Conservation (phyloP, 2,329 filamentous ascomycete species). For the Claviceps sp. region DNA sequence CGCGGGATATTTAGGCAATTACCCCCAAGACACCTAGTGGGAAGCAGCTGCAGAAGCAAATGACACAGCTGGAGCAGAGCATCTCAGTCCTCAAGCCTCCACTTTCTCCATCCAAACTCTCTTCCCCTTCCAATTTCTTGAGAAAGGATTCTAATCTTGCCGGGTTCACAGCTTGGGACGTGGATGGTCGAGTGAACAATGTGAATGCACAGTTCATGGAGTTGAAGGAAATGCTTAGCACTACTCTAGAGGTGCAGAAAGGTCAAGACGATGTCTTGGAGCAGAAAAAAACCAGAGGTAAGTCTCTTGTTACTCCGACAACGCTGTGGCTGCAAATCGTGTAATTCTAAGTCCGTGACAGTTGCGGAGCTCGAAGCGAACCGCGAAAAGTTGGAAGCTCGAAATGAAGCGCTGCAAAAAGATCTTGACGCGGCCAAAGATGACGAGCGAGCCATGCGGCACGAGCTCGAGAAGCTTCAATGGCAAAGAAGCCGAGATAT, state of each 20-base stretch:
- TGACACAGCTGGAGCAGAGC: conserved; percentile 19
- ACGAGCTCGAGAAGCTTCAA: conserved; percentile 22
- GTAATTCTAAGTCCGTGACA: conserved; percentile 15
- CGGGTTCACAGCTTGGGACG: conserved; percentile 59
- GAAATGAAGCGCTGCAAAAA: conserved; percentile 40
- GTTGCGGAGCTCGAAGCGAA: conserved; percentile 36
- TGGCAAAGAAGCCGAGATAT: conserved; percentile 34
- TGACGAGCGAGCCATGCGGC: conserved; percentile 20
- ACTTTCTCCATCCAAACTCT: conserved; percentile 25
- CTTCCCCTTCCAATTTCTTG: conserved; percentile 44
- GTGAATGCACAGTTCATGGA: conserved; percentile 63
- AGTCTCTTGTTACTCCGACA: conserved; percentile 11
- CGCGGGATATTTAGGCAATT: conserved; percentile 18
- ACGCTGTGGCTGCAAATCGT: background rate
- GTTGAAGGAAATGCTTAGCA: conserved; percentile 60
- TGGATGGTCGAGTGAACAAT: conserved; percentile 60
- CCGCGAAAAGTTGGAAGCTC: conserved; percentile 30
- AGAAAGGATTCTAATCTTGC: conserved; percentile 61
- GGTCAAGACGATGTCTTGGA: conserved; percentile 62
- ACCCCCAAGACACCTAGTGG: conserved; percentile 21
- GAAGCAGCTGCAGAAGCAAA: conserved; percentile 18
- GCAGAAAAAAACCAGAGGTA: conserved; percentile 63
- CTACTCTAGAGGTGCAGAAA: conserved; percentile 53
- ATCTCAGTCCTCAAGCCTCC: conserved; percentile 22
- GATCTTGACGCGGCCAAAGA: conserved; percentile 41